Conservation (phyloP, 1,139 yeast species). For the Pichia sp. region DNA sequence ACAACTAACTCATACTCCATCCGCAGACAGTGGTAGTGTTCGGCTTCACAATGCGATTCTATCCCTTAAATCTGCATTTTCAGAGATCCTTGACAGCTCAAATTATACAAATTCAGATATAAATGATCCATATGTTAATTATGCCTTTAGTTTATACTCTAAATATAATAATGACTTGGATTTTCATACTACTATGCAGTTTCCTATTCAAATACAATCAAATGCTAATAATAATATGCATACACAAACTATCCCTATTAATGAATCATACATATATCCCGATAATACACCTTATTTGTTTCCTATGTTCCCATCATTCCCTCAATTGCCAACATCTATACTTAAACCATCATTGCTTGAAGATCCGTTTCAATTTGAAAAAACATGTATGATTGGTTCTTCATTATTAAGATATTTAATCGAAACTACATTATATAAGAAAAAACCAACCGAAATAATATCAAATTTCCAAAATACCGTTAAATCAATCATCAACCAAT, state of each 20-base stretch:
- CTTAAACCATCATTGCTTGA: neutral
- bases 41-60: slow-evolving; percentile 4
- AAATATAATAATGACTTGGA: slow-evolving; percentile 10
- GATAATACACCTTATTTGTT: slow-evolving; percentile 2
- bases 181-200: slow-evolving; percentile 5
- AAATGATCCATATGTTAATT: slow-evolving; percentile 10
- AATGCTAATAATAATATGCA: neutral
- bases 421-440: slow-evolving; percentile 1
- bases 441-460: neutral
- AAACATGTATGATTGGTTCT: slow-evolving; percentile 5
- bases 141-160: slow-evolving; percentile 3
- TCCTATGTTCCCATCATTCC: slow-evolving; percentile 7
- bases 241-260: neutral
- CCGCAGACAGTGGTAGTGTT: neutral
- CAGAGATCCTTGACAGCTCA: neutral
- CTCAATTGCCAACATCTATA: neutral
- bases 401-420: slow-evolving; percentile 5
- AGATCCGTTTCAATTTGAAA: neutral
- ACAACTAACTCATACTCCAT: neutral
- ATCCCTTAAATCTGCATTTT: neutral
- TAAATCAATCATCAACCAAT: slow-evolving; percentile 4
- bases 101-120: slow-evolving; percentile 3
- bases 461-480: neutral
- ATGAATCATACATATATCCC: slow-evolving; percentile 3
- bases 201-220: neutral